Evolutionary conservation across 306 rosid species (phyloP), one percentile per base, ranked within the genome.

Genomic region (Heteromeles arbutifolia): DNA sequence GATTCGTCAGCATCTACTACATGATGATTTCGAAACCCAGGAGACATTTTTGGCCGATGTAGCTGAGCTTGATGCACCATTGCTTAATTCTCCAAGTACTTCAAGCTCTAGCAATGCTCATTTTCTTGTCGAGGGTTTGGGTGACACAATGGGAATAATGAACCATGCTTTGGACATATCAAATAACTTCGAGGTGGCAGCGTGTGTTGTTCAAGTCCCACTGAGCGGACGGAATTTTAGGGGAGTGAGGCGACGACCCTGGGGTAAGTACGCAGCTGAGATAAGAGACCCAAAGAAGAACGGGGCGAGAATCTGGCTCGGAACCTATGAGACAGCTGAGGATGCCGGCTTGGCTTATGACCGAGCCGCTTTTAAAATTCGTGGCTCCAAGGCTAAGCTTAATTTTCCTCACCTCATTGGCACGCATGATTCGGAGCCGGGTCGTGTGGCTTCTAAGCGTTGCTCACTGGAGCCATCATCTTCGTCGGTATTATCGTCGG

Each of bases 191-290:
- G 26, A 70, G 43, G 22, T 8, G 67, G 24, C 52, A 24, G 54
- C 50, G 54, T 32, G 39, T 72, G 54, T n/a, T 1, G 17, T 12
- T 4, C 67, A 48, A 1, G 37, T 37, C 48, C 69, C 76, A 43
- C 74, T 8, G 0, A 1, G 6, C 0, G 67, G 12, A 43, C 76
- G 58, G 19, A 69, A 70, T 8, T 89, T 76, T 61, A 73, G 79
- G 56, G 91, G 94, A 2, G 95, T 87, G 72, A 84, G 95, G 77
- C 82, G 90, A 11, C 82, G 92, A 83, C 92, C 92, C 0, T 90
- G 90, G 95, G 95, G 95, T 1, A 87, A 86, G 79, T 90, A 78
- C 41, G 95, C 92, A 1, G 90, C 95, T 0, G 92, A 90, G 81
- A 83, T 83, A 21, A 68, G 84, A 73, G 81, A 83, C 26, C 86